A percentile compares a stretch with the other conserved stretches of the same genome.
Conservation (phyloP, 1,139 yeast species). For the Kurtzmaniella quercitrusa region DNA sequence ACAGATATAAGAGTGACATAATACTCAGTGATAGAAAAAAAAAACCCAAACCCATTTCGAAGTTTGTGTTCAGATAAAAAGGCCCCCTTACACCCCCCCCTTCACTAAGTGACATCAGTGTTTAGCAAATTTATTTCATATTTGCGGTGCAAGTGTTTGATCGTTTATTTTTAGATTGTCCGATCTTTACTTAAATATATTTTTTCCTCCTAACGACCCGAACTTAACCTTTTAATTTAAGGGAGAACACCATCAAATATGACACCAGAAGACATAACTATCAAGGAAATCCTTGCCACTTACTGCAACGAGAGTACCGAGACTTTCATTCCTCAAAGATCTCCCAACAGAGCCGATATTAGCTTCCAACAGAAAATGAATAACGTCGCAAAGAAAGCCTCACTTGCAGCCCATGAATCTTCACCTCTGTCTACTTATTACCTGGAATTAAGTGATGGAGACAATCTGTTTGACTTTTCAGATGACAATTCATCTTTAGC, state of each 20-base stretch:
- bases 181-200: neutral
- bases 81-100: neutral
- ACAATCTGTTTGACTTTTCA: slow-evolving; percentile 6
- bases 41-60: too few relatives aligned
- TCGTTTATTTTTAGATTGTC: neutral
- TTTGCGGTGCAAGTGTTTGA: neutral
- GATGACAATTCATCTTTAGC: slow-evolving; percentile 5
- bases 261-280: slow-evolving; percentile 3
- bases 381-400: neutral
- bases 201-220: neutral
- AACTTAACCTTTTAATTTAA: neutral
- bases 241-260: neutral
- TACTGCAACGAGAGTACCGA: slow-evolving; percentile 1
- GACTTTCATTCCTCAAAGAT: slow-evolving; percentile 1
- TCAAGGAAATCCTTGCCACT: slow-evolving; percentile 3
- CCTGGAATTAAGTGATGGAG: slow-evolving; percentile 4
- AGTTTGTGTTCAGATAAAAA: too few relatives aligned
- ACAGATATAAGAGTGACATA: neutral
- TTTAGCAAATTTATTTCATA: neutral
- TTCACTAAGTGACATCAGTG: neutral
- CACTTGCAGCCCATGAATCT: neutral
- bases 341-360: neutral
- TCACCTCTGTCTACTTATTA: neutral
- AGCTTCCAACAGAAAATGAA: neutral
- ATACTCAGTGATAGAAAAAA: too few relatives aligned